Evolutionary conservation across 2,329 filamentous ascomycete species (phyloP).

Genomic region (Lasiodiplodia sp.): DNA sequence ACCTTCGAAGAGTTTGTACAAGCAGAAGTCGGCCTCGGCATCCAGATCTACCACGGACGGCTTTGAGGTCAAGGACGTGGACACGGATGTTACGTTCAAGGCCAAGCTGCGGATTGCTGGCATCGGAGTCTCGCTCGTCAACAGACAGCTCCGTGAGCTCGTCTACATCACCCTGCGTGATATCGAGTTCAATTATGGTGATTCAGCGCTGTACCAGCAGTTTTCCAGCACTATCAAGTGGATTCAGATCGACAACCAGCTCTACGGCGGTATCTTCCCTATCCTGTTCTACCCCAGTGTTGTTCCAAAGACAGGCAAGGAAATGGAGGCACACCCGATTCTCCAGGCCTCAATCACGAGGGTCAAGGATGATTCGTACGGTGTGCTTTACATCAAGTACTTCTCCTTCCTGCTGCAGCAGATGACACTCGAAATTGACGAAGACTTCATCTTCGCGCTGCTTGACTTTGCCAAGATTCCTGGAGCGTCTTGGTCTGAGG

Average conservation of each 20-base stretch:
- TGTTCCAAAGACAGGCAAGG: constrained; percentile 93
- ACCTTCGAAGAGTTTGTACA: constrained; percentile 89
- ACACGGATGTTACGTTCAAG: constrained; percentile 86
- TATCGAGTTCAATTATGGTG: constrained; percentile 87
- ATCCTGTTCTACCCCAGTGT: constrained; percentile 97
- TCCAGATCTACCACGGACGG: constrained; percentile 70
- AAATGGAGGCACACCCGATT: constrained; percentile 95
- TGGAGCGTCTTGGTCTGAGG: constrained; percentile 84
- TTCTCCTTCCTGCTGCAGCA: constrained; percentile 92
- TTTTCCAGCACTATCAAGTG: constrained; percentile 91
- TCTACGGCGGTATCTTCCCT: constrained; percentile 97
- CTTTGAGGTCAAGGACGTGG: constrained; percentile 93
- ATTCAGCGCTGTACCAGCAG: constrained; percentile 93
- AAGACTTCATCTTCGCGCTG: constrained; percentile 96
- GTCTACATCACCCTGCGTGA: constrained; percentile 94
- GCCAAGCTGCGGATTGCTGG: constrained; percentile 89
- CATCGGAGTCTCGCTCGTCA: constrained; percentile 91
- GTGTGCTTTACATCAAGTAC: constrained; percentile 98
- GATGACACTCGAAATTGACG: constrained; percentile 97
- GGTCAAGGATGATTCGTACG: constrained; percentile 98
- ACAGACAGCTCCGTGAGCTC: constrained; percentile 87
- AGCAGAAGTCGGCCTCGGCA: constrained; percentile 63
- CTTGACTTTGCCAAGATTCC: constrained; percentile 94
- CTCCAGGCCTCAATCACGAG: constrained; percentile 89
- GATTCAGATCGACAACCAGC: constrained; percentile 98